phyloP scores from a whole-genome alignment of 371 early-diverging fungal species.

The Choanephora cucurbitarum region DNA sequence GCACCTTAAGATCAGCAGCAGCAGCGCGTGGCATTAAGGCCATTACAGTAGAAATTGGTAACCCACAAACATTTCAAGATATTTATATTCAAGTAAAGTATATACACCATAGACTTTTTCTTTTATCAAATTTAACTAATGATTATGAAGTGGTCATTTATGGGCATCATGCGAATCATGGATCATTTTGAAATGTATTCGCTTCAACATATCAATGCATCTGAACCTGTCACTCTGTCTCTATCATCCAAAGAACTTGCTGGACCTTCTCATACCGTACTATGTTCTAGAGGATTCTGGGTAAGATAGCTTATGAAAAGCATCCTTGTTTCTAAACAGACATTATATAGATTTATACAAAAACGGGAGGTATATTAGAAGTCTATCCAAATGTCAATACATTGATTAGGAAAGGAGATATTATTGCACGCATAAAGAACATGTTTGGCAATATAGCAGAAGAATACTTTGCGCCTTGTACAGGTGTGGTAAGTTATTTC shows the following conservation, averaged over 20 bases:
- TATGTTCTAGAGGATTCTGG: slow-evolving; percentile 41
- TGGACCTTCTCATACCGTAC: slow-evolving; percentile 21
- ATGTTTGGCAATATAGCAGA: slow-evolving; percentile 87
- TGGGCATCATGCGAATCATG: slow-evolving; percentile 35
- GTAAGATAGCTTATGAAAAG: slow-evolving; percentile 47
- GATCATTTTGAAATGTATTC: slow-evolving; percentile 36
- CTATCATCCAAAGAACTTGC: slow-evolving; percentile 1
- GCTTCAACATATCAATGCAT: slow-evolving; percentile 7
- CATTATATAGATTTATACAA: slow-evolving; percentile 28
- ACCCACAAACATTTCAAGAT: slow-evolving; percentile 75
- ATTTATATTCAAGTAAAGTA: slow-evolving; percentile 65
- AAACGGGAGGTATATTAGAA: slow-evolving; percentile 68
- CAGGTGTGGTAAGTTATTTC: slow-evolving; percentile 66
- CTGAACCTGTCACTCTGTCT: not conserved
- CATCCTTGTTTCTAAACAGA: slow-evolving; percentile 41
- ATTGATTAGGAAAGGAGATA: slow-evolving; percentile 76
- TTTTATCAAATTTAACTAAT: slow-evolving; percentile 16
- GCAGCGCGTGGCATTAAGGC: slow-evolving; percentile 78
- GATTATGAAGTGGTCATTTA: slow-evolving; percentile 29
- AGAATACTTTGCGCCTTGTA: slow-evolving; percentile 79
- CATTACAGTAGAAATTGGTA: slow-evolving; percentile 88
- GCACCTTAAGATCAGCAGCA: slow-evolving; percentile 85
- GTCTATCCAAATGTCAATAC: slow-evolving; percentile 84
- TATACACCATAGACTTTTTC: too few relatives aligned
- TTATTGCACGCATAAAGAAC: slow-evolving; percentile 84